These are phyloP conservation scores for Plenodomus tracheiphilus DNA, from an alignment of 2,329 filamentous ascomycete genomes.

Conservation along the genomic window DNA sequence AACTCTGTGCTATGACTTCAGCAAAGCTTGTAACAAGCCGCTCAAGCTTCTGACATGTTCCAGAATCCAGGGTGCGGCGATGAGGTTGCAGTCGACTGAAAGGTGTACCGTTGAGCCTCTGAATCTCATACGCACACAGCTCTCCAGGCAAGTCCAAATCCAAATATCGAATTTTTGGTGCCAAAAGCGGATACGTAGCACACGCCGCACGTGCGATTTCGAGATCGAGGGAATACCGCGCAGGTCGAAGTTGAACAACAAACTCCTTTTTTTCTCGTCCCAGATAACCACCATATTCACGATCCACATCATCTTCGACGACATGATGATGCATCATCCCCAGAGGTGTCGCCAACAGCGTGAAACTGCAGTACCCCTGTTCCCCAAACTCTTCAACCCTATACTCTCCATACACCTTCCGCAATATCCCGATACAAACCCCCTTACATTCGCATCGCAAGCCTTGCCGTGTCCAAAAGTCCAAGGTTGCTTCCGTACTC, in stretches of 20 bases:
- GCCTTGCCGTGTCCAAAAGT: background rate
- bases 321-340: too few species aligned
- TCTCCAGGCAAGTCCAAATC: conserved; percentile 8
- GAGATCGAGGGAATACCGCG: conserved; percentile 27
- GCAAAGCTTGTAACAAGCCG: conserved; percentile 35
- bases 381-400: conserved; percentile 8
- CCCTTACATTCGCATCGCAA: background rate
- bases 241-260: conserved; percentile 35
- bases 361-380: conserved; percentile 17
- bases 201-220: conserved; percentile 21
- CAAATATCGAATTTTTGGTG: conserved; percentile 20
- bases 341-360: conserved; percentile 6
- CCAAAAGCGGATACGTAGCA: conserved; percentile 22
- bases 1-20: conserved; percentile 27
- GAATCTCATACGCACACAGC: conserved; percentile 32
- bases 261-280: background rate
- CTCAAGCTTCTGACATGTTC: conserved; percentile 14
- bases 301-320: background rate
- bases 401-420: background rate
- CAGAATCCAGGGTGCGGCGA: background rate
- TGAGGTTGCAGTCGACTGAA: conserved; percentile 18
- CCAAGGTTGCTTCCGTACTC: background rate
- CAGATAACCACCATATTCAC: too few species aligned
- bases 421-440: background rate
- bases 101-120: conserved; percentile 26